A percentile compares a stretch with the other conserved stretches of the same genome.
Evolutionary conservation across 768 basidiomycete species (phyloP).

Genomic region (Postia placenta): DNA sequence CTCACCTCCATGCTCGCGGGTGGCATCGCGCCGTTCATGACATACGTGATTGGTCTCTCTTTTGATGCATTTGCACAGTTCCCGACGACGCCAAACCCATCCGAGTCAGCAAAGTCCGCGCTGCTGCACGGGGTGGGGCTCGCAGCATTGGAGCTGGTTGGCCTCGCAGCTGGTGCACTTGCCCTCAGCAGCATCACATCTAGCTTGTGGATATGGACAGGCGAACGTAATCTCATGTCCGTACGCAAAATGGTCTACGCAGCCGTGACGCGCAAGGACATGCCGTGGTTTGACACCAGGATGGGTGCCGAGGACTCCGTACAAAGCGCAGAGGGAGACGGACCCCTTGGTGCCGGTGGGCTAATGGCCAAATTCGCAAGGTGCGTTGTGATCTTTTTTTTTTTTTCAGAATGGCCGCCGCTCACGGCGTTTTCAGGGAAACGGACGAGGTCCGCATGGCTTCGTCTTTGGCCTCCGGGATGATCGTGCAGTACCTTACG

Average conservation of each 20-base stretch:
- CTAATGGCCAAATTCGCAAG: conserved; percentile 90
- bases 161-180: conserved; percentile 59
- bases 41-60: conserved; percentile 67
- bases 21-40: conserved; percentile 82
- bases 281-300: conserved; percentile 89
- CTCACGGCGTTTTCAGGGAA: conserved; percentile 48
- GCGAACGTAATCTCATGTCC: conserved; percentile 70
- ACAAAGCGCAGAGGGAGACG: conserved; percentile 33
- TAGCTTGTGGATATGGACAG: conserved; percentile 81
- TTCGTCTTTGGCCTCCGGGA: conserved; percentile 72
- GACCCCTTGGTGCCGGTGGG: conserved; percentile 75
- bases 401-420: neutral
- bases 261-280: conserved; percentile 60
- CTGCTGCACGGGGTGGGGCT: conserved; percentile 54
- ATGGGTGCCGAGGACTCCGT: conserved; percentile 52
- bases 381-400: conserved; percentile 31
- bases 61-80: conserved; percentile 69
- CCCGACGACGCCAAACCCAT: conserved; percentile 34
- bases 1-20: conserved; percentile 57
- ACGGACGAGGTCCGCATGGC: conserved; percentile 91
- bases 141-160: conserved; percentile 61
- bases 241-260: conserved; percentile 65
- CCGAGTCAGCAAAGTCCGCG: conserved; percentile 38
- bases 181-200: conserved; percentile 70
- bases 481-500: conserved; percentile 73